phyloP scores from a whole-genome alignment of 169 alveolate species.

The Perkinsus chesapeaki region DNA sequence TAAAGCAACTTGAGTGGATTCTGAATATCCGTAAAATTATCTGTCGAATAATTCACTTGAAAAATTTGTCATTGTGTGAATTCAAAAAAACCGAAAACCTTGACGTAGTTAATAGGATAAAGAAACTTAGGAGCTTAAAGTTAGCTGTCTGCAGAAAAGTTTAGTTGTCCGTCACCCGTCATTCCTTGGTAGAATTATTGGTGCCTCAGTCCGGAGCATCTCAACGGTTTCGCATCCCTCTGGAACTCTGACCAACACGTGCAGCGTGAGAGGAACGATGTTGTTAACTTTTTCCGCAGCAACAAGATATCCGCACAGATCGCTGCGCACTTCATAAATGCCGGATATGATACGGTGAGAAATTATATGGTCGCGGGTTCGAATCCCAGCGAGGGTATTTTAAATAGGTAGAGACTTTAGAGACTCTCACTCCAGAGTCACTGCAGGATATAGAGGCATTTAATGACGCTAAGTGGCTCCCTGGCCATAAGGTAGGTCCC shows the following conservation, averaged over 20 bases:
- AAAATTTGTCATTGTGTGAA: no score
- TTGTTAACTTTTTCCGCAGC: slow-evolving; percentile 64
- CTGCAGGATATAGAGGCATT: slow-evolving; percentile 69
- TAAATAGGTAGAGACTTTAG: slow-evolving; percentile 57
- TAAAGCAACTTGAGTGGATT: no score
- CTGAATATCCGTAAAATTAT: no score
- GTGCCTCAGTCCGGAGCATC: slow-evolving; percentile 29
- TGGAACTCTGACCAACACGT: slow-evolving; percentile 66
- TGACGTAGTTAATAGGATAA: no score
- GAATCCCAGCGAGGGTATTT: background rate
- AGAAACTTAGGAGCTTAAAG: no score
- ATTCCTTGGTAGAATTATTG: background rate
- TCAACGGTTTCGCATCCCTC: slow-evolving; percentile 34
- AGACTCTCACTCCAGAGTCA: slow-evolving; percentile 62
- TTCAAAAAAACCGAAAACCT: no score
- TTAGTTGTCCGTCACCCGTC: no score
- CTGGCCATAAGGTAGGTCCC: slow-evolving; percentile 75
- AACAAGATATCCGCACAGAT: slow-evolving; percentile 69
- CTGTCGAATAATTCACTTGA: no score
- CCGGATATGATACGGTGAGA: slow-evolving; percentile 70
- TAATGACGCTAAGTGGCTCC: slow-evolving; percentile 69
- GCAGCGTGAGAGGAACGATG: slow-evolving; percentile 58
- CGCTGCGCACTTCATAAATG: slow-evolving; percentile 68
- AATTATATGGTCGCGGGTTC: slow-evolving; percentile 2
- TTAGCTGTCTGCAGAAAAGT: no score